Evolutionary conservation across 1,284 basidiomycete genomes (phyloP).

Genomic region (Anthracocystis panici-leucophaei): DNA sequence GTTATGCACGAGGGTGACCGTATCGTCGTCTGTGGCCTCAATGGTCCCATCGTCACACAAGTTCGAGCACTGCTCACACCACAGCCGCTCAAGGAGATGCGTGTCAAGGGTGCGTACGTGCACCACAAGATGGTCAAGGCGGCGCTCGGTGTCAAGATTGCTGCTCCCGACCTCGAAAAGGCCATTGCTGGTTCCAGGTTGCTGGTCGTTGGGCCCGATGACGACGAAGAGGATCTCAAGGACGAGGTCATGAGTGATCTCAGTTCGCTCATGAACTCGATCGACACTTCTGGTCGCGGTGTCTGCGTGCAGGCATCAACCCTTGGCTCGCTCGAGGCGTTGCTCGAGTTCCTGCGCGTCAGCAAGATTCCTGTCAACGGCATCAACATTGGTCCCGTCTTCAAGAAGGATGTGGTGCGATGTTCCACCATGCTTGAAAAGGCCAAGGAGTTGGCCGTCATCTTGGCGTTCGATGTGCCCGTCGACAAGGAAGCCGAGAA

Average conservation of each 20-base stretch:
- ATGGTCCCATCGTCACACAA: constrained; percentile 97
- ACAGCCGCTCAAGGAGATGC: constrained; percentile 93
- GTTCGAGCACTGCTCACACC: constrained; percentile 94
- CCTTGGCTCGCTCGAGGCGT: constrained; percentile 94
- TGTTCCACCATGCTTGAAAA: constrained; percentile 94
- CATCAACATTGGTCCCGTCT: constrained; percentile 97
- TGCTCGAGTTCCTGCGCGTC: constrained; percentile 92
- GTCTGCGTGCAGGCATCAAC: constrained; percentile 99
- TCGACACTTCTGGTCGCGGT: constrained; percentile 93
- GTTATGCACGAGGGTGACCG: constrained; percentile 90
- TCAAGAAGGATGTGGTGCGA: constrained; percentile 95
- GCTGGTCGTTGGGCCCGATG: constrained; percentile 89
- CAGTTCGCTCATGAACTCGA: constrained; percentile 86
- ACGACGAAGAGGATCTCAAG: constrained; percentile 93
- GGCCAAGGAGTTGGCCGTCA: constrained; percentile 92
- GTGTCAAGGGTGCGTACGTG: constrained; percentile 97
- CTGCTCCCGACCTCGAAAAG: constrained; percentile 95
- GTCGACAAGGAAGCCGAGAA: constrained; percentile 90
- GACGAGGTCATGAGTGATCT: constrained; percentile 98
- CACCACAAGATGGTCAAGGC: constrained; percentile 99
- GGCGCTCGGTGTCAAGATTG: constrained; percentile 95
- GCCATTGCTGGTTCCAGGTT: constrained; percentile 98
- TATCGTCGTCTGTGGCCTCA: constrained; percentile 96
- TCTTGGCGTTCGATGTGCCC: constrained; percentile 95
- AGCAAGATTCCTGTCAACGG: constrained; percentile 91